Base-by-base conservation (phyloP, 73 alveolate species). In the Paramecium sonneborni region DNA sequence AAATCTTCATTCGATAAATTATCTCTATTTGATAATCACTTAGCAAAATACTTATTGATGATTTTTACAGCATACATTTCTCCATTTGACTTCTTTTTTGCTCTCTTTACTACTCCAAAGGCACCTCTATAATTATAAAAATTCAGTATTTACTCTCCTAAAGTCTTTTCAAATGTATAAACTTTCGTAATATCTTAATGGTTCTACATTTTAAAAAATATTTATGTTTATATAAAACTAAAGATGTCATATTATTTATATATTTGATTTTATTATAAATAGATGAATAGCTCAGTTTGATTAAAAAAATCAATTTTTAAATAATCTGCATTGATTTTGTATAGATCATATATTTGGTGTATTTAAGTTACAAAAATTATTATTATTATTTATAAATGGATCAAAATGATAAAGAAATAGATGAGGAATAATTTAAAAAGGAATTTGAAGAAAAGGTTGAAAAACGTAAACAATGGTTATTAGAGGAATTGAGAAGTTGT, bases 21-120 rank as follows among this genome's bases (percentile, higher is more conserved):
- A 4, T 86, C 93, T 85, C 93, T 57, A 62, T 35, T 56, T 38
- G 15, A n/a, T 62, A 67, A 23, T 46, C 68, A 52, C 68, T 15
- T 52, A 12, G 15, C 21, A 18, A 46, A 37, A 14, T 88, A 93
- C 96, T 96, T 96, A 18, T 96, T 94, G 86, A 96, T 96, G 72
- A 96, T 94, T 92, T 96, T 96, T 24, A 96, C 93, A 18, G 99
- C 99, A 30, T 92, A 96, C 72, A 72, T 72, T 74, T 96, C 96
- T 14, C 98, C 98, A 52, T 97, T 95, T 76, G 84, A 92, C 44
- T 96, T 96, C 55, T 94, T 95, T 26, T 86, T 85, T 30, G 97
- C 98, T 44, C 94, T 68, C 62, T 93, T 95, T 28, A 96, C 98
- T 32, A 84, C 93, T 24, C 98, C 97, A 87, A 96, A 96, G 5